Percentiles rank a stretch among this genome's conserved stretches.
phyloP scores from a whole-genome alignment of 345 rosid genomes.

The Rhodamnia rubescens region DNA sequence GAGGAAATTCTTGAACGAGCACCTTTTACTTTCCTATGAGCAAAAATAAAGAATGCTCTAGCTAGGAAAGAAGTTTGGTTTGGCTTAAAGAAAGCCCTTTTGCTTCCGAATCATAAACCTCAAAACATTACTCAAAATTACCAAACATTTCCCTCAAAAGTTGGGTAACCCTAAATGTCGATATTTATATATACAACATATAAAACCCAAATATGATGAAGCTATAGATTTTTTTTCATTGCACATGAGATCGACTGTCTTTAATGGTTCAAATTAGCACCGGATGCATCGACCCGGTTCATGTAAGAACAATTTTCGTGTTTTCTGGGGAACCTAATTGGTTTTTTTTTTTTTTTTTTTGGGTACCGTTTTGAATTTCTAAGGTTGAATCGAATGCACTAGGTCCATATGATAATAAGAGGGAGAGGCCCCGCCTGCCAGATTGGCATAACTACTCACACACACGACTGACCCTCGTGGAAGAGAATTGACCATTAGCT shows the following conservation, averaged over 20 bases:
- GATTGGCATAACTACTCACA: not conserved
- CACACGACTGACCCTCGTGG: not conserved
- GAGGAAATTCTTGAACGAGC: too few species aligned
- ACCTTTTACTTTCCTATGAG: too few species aligned
- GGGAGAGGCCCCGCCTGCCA: not conserved
- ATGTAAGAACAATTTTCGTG: not conserved
- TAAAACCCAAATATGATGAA: too few species aligned
- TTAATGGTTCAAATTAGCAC: not conserved
- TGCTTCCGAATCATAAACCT: not conserved
- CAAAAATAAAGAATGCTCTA: too few species aligned
- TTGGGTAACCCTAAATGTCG: not conserved
- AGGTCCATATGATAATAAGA: not conserved
- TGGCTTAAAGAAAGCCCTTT: not conserved
- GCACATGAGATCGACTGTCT: not conserved
- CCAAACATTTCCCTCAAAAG: not conserved
- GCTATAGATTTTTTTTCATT: too few species aligned
- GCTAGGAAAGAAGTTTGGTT: not conserved
- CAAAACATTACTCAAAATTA: not conserved
- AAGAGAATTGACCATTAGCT: not conserved
- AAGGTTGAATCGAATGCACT: not conserved
- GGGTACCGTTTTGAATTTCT: not conserved
- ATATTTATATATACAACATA: too few species aligned
- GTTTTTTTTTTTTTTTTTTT: too few species aligned
- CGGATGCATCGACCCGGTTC: too few species aligned
- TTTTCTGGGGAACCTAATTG: not conserved